Base-by-base conservation (phyloP, 768 basidiomycete species). In the Lyophyllum decastes region DNA sequence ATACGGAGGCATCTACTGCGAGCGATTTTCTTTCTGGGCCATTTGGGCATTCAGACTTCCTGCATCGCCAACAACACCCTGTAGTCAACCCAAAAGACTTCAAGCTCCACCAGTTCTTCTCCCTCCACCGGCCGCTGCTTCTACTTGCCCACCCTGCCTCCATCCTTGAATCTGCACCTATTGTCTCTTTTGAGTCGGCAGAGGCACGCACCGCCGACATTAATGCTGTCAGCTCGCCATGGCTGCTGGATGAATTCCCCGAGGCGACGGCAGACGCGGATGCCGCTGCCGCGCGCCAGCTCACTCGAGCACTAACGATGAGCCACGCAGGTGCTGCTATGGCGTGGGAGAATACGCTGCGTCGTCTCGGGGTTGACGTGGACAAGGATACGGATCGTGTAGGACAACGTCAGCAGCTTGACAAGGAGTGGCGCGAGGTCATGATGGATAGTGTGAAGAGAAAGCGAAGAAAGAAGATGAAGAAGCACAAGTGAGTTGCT, bases 381-480 rank as follows among this genome's bases (percentile, higher is more conserved):
- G 74, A 78, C 45, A 70, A 73, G 63, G 80, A 80, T n/a, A 76
- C 77, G 41, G 77, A 79, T 43, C 78, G 81, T 55, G 76, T 82
- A 44, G 76, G 77, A 54, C 73, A 80, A 68, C 81, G 81, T 52
- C 78, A 81, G 57, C 77, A 83, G 63, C 73, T 79, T 63, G 81
- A 84, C 16, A 80, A 79, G 68, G 83, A 85, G 57, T 87, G 82
- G 81, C 80, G 85, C 62, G 81, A 83, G 44, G 80, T 91, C 16
- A 72, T 85, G 69, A 78, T 91, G 75, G 92, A 94, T 65, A 93
- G 92, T 64, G 86, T 85, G 26, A 90, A 88, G 78, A 83, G 92
- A 72, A 94, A 94, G 80, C 82, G 85, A 64, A 79, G 85, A 79
- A 90, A 87, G 86, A 96, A 95, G 86, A 96, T 96, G 88, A 93